Evolutionary conservation across 352 stramenopile species (phyloP).

Genomic region (Globisporangium irregulare): DNA sequence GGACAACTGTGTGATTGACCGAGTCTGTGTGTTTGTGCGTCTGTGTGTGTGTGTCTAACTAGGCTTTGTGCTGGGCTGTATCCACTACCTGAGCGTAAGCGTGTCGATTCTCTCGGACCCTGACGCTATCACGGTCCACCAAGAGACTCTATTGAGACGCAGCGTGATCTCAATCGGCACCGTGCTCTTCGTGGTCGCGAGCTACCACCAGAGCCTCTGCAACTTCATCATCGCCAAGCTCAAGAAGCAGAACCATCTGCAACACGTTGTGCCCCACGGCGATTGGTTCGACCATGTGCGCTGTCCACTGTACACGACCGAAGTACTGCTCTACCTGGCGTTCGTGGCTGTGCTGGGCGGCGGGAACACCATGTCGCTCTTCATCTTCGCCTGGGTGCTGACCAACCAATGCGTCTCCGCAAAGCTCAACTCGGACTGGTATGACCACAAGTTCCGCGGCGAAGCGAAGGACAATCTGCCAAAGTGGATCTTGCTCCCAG

Average conservation of each 20-base stretch:
- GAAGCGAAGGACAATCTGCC: constrained; percentile 21
- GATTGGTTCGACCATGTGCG: constrained; percentile 68
- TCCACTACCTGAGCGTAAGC: constrained; percentile 60
- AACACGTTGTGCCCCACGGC: constrained; percentile 53
- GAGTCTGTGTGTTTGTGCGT: neutral
- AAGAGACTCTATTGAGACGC: constrained; percentile 20
- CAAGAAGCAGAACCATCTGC: constrained; percentile 45
- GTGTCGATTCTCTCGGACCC: constrained; percentile 45
- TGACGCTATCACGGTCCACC: constrained; percentile 18
- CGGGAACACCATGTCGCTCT: constrained; percentile 36
- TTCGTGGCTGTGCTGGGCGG: constrained; percentile 45
- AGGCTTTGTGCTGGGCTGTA: constrained; percentile 50
- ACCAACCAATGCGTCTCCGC: constrained; percentile 65
- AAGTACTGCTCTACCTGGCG: constrained; percentile 59
- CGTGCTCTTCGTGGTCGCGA: constrained; percentile 40
- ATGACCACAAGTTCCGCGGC: constrained; percentile 57
- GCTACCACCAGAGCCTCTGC: constrained; percentile 59
- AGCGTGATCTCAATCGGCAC: constrained; percentile 24
- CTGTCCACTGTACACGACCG: constrained; percentile 59
- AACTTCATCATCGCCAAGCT: constrained; percentile 54
- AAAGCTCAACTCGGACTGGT: constrained; percentile 49
- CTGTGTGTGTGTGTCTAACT: constrained; percentile 5
- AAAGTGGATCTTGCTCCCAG: constrained; percentile 36
- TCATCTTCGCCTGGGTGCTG: constrained; percentile 53
- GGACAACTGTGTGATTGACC: neutral